Conservation (phyloP, 768 basidiomycete species). For the Phaeolepiota aurea region DNA sequence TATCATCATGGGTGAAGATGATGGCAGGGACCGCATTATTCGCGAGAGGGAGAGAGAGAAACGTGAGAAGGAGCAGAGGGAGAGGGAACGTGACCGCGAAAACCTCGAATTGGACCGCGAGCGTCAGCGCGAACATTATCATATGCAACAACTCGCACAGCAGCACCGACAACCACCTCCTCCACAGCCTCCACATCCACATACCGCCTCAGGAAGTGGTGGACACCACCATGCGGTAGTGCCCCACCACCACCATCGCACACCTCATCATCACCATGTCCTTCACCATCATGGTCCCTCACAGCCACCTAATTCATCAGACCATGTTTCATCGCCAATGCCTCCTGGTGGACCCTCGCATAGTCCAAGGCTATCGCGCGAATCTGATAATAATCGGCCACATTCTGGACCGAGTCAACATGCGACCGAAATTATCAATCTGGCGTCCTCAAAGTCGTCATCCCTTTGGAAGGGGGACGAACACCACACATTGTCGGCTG, state of each 20-base stretch:
- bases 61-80: slow-evolving; percentile 14
- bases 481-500: slow-evolving; percentile 10
- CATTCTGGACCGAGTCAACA: slow-evolving; percentile 26
- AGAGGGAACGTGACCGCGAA: slow-evolving; percentile 20
- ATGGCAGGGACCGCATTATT: slow-evolving; percentile 25
- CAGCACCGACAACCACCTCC: slow-evolving; percentile 27
- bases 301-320: slow-evolving; percentile 8
- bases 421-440: slow-evolving; percentile 44
- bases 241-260: slow-evolving; percentile 38
- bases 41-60: slow-evolving; percentile 15
- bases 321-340: slow-evolving; percentile 22
- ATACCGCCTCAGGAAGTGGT: not conserved
- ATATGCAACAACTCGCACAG: slow-evolving; percentile 22
- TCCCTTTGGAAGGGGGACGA: slow-evolving; percentile 33
- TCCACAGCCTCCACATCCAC: slow-evolving; percentile 12
- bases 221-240: slow-evolving; percentile 23
- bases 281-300: slow-evolving; percentile 24
- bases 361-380: slow-evolving; percentile 17
- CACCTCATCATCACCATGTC: slow-evolving; percentile 46
- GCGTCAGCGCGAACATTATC: slow-evolving; percentile 20
- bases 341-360: slow-evolving; percentile 20
- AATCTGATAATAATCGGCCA: slow-evolving; percentile 24
- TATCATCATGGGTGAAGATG: slow-evolving; percentile 24
- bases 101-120: slow-evolving; percentile 20
- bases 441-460: slow-evolving; percentile 30